Conservation (phyloP, 176 grass and related monocot species). For the Thalia dealbata region DNA sequence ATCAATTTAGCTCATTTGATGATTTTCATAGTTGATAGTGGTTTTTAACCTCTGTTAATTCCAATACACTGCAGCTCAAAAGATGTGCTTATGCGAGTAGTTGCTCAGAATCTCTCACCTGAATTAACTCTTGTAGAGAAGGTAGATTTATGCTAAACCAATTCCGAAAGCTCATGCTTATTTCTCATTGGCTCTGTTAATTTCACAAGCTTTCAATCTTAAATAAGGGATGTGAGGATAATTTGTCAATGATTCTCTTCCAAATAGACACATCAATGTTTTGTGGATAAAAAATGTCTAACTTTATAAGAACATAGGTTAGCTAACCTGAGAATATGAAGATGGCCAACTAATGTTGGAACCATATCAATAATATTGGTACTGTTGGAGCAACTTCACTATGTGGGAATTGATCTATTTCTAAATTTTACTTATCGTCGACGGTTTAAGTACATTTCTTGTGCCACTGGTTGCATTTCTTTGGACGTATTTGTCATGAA, state of each 20-base stretch:
- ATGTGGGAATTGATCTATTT: background rate
- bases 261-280: background rate
- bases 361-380: background rate
- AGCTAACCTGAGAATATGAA: background rate
- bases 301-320: background rate
- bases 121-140: constrained; percentile 90
- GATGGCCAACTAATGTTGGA: background rate
- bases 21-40: background rate
- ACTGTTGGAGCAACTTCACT: background rate
- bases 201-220: background rate
- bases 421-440: background rate
- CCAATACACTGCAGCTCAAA: constrained; percentile 59
- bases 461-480: background rate
- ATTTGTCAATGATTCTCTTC: background rate
- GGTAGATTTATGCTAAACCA: constrained; percentile 26
- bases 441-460: background rate
- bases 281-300: too few species aligned
- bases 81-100: constrained; percentile 94
- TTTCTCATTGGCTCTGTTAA: background rate
- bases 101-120: constrained; percentile 85
- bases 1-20: background rate
- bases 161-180: background rate
- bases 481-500: background rate
- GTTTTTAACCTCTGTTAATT: background rate
- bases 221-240: background rate